A percentile compares a stretch with the other conserved stretches of the same genome.
These are phyloP conservation scores for Citrus unshiu DNA, from an alignment of 345 rosid genomes.

Conservation along the genomic window DNA sequence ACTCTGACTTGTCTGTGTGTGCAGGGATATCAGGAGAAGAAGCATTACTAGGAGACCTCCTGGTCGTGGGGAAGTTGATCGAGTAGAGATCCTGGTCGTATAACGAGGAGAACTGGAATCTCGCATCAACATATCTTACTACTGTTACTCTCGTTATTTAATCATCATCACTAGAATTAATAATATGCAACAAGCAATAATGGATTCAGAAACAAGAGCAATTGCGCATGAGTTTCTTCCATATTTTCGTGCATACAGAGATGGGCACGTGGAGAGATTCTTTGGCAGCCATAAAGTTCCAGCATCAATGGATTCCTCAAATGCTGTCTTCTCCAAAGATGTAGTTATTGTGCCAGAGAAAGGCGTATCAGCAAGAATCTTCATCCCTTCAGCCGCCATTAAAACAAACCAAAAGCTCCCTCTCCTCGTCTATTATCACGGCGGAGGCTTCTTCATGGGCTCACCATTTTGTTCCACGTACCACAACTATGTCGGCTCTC, in stretches of 20 bases:
- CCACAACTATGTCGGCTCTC: slow-evolving; percentile 17
- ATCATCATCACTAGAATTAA: no score
- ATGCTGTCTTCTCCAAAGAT: slow-evolving; percentile 33
- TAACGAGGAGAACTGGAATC: no score
- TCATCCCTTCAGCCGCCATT: slow-evolving; percentile 13
- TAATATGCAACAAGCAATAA: neutral
- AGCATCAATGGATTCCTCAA: slow-evolving; percentile 10
- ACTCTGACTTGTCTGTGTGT: no score
- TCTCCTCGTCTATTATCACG: slow-evolving; percentile 36
- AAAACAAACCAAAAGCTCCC: slow-evolving; percentile 24
- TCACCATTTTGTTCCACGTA: slow-evolving; percentile 18
- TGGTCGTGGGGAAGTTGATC: no score
- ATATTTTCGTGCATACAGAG: slow-evolving; percentile 18
- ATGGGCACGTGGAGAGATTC: slow-evolving; percentile 34
- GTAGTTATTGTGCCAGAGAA: slow-evolving; percentile 15
- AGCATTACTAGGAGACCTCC: no score
- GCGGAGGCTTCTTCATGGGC: slow-evolving; percentile 32
- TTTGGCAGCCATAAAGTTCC: slow-evolving; percentile 20
- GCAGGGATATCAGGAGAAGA: no score
- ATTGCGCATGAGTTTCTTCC: slow-evolving; percentile 21
- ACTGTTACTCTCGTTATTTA: no score
- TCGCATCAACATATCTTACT: no score
- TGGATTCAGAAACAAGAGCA: neutral
- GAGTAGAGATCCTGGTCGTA: no score
- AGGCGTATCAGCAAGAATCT: slow-evolving; percentile 26